Conservation (phyloP, 169 alveolate species). For the Ichthyophthirius multifiliis region DNA sequence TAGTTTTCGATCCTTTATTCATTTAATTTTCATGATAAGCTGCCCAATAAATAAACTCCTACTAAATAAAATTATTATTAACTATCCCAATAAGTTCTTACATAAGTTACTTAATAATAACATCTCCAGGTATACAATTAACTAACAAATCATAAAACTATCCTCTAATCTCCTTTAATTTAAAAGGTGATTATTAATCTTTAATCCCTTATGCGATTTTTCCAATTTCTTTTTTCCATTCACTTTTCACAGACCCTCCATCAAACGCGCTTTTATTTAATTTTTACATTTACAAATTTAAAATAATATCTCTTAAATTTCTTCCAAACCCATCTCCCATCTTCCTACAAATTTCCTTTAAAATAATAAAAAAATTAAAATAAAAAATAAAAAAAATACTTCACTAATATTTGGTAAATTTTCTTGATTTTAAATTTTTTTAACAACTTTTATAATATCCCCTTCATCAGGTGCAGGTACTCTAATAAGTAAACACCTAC, state of each 20-base stretch:
- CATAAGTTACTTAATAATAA: conserved; percentile 55
- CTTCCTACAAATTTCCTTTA: conserved; percentile 61
- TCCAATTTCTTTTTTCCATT: conserved; percentile 61
- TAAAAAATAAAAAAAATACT: too few relatives aligned
- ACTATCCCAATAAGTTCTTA: conserved; percentile 38
- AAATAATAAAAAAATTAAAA: conserved; percentile 69
- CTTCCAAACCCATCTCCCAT: conserved; percentile 78
- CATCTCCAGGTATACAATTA: conserved; percentile 77
- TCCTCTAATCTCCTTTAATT: conserved; percentile 58
- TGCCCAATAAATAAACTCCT: conserved; percentile 42
- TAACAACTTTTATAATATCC: conserved; percentile 74
- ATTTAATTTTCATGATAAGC: conserved; percentile 51
- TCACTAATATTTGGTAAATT: too few relatives aligned
- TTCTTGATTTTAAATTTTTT: conserved; percentile 71
- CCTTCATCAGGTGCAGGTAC: conserved; percentile 90
- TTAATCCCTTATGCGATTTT: conserved; percentile 26
- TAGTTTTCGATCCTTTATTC: conserved; percentile 71
- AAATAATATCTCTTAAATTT: conserved; percentile 88
- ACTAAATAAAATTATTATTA: not conserved
- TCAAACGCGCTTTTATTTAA: conserved; percentile 49
- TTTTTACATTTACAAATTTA: conserved; percentile 81
- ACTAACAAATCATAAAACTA: conserved; percentile 72
- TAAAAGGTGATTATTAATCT: conserved; percentile 34
- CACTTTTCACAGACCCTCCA: conserved; percentile 75
- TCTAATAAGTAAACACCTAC: conserved; percentile 94